phyloP scores from a whole-genome alignment of 139 green algal species.

The Choricystis sp. region DNA sequence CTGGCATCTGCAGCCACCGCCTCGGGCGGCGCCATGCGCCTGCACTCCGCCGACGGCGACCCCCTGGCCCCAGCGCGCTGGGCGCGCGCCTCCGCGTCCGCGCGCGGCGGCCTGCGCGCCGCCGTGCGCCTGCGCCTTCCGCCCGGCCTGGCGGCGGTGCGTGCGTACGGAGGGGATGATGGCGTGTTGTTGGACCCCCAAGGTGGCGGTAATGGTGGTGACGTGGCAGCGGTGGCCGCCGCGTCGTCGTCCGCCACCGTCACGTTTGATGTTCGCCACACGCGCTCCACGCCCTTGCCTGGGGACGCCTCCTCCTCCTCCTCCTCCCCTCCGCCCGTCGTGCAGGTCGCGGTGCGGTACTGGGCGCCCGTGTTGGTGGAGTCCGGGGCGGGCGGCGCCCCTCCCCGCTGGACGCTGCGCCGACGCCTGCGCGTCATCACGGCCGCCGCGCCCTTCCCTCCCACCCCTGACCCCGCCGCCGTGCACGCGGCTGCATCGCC shows the following conservation, averaged over 20 bases:
- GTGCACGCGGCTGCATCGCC: background rate
- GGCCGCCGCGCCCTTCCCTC: background rate
- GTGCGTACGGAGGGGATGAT: background rate
- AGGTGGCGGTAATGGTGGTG: no score
- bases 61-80: background rate
- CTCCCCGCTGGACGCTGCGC: background rate
- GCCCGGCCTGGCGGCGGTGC: background rate
- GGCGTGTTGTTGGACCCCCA: no score
- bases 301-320: background rate
- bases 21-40: background rate
- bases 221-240: no score
- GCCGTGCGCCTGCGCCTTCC: background rate
- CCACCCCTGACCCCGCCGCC: background rate
- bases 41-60: background rate
- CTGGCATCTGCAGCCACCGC: background rate
- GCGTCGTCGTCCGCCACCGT: no score
- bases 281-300: background rate
- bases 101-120: background rate
- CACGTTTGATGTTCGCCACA: background rate
- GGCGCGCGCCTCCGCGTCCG: background rate
- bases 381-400: no score
- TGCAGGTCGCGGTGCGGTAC: background rate
- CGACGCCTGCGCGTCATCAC: background rate
- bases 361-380: background rate
- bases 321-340: background rate